Base-by-base conservation (phyloP, 352 stramenopile species). In the Blastocystis sp. region DNA sequence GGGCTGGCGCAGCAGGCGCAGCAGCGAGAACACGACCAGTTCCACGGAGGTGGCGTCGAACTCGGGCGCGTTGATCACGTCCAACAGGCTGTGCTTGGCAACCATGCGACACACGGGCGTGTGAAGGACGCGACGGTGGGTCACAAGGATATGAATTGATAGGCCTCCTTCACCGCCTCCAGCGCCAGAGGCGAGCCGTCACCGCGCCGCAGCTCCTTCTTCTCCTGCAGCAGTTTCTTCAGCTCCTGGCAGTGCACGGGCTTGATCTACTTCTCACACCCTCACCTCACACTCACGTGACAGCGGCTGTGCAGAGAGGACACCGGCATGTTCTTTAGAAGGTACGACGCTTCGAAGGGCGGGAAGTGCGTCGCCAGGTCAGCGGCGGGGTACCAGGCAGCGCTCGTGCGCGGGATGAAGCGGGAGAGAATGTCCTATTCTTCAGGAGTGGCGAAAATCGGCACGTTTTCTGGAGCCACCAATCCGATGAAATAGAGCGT, bases 121-220 rank as follows among this genome's bases (percentile, higher is more conserved):
- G n/a, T 70, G n/a, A 84, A 69, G 45, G 57, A 54, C 24, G 4
- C 14, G 57, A 7, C 11, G 34, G 19, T 45, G 17, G 6, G 40
- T 43, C 14, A 40, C 19, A 64, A 69, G 74, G 74, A 84, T 84
- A 84, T 84, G 9, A n/a, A 57, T 54, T 68, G 17, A 62, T 69
- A 48, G 34, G 40, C 61, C 4, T 10, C 21, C 40, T 24, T 34
- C 17, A 28, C 52, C 19, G 34, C 21, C 7, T 28, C 1, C 17
- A 28, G 40, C 11, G 4, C 38, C 10, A 84, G 4, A n/a, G 19
- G 17, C 1, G 21, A 48, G 14, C 69, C 74, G 1, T 19, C 14
- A 11, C 38, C 45, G 45, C 61, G 38, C 9, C 57, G 4, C 24
- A 68, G 28, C 2, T 14, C 45, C 21, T 43, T 45, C 9, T 84